Percentiles rank a stretch among this genome's conserved stretches.
phyloP scores from a whole-genome alignment of 805 yeast genomes.

The Candida chauliodis region DNA sequence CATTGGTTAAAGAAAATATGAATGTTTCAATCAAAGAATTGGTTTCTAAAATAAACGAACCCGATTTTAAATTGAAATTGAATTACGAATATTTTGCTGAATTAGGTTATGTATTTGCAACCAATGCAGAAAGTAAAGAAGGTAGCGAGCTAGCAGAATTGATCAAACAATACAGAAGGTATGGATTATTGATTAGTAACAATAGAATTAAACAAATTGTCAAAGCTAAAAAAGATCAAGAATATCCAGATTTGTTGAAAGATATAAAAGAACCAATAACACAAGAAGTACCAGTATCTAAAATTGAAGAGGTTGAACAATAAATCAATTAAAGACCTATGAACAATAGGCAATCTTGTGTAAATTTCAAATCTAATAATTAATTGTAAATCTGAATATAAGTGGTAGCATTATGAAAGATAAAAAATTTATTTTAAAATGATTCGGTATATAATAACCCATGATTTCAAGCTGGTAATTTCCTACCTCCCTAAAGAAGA shows the following conservation, averaged over 20 bases:
- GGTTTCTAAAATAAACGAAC: slow-evolving; percentile 24
- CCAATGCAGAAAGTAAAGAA: slow-evolving; percentile 33
- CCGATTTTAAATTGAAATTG: slow-evolving; percentile 45
- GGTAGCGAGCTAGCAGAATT: slow-evolving; percentile 35
- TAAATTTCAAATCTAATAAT: too few species aligned
- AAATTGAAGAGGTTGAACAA: not conserved
- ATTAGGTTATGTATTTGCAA: slow-evolving; percentile 48
- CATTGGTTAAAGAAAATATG: slow-evolving; percentile 37
- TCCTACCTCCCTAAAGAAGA: not conserved
- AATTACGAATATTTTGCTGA: slow-evolving; percentile 54
- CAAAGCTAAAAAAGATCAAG: slow-evolving; percentile 30
- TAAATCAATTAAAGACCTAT: too few species aligned
- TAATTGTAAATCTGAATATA: too few species aligned
- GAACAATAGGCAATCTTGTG: too few species aligned
- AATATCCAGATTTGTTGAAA: not conserved
- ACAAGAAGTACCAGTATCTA: not conserved
- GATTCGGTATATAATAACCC: slow-evolving; percentile 5
- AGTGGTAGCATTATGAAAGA: too few species aligned
- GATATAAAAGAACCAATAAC: not conserved
- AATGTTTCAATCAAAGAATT: slow-evolving; percentile 12
- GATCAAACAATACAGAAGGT: slow-evolving; percentile 64
- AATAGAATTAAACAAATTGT: slow-evolving; percentile 38
- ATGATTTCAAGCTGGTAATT: not conserved
- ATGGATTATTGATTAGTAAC: slow-evolving; percentile 54
- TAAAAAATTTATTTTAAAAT: not conserved